Base-by-base conservation (phyloP, 192 early-diverging fungal genomes). In the Mortierella hygrophila region DNA sequence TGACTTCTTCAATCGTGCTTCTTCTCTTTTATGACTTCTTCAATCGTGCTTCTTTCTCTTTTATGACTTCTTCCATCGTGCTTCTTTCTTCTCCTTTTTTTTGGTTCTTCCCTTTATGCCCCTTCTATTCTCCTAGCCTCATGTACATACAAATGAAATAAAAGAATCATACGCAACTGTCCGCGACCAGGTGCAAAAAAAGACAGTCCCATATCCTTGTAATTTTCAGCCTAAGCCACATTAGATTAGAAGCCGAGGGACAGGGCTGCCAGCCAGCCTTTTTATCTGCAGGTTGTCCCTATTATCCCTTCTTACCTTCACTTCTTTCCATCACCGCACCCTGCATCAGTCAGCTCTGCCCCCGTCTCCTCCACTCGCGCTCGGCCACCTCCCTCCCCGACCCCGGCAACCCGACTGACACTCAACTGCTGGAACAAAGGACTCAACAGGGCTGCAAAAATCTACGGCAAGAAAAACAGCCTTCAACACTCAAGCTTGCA, bases 141-240 rank as follows among this genome's bases (percentile, higher is more conserved):
- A 10, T 65, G 60, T 65, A 32, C 60, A 65, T 40, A 23, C 4
- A 60, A 60, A 60, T 60, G 10, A 65, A 65, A 32, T 29, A 32
- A 63, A 63, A n/a, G 9, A 63, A 29, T 29, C 3, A n/a, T 21
- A 57, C 6, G 23, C 55, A 16, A 20, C 52, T 54, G 4, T 57
- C 55, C 26, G 3, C 7, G 6, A 26, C 4, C 21, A n/a, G n/a
- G 52, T 20, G 52, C 52, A 26, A 60, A 16, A 3, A 55, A 60
- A 60, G n/a, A 26, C 60, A 11, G 60, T 65, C 60, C 60, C n/a
- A 11, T 6, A 6, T 10, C 8, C 55, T 29, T 72, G 4, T 46
- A 73, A 73, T 49, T 73, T 73, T 26, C 37, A 4, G 37, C 29
- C 40, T 52, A 73, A 73, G 44, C 40, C 44, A 32, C 44, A 73